Evolutionary conservation across 306 rosid genomes (phyloP).

Genomic region (Cucumis cinereus): DNA sequence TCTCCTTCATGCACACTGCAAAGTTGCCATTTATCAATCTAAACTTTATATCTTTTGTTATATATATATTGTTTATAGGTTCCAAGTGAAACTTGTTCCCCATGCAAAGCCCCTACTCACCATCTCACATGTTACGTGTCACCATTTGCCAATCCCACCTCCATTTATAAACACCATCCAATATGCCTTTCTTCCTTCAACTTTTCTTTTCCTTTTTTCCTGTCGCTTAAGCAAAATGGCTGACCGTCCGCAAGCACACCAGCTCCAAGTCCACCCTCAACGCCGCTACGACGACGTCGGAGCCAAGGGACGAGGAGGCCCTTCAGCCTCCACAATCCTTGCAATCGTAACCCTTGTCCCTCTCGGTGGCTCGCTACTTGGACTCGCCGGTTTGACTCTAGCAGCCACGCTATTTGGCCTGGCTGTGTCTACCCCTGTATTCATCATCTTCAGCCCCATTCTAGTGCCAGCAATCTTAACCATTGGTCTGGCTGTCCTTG

Average conservation of each 20-base stretch:
- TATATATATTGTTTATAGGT: neutral
- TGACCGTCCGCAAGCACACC: slow-evolving; percentile 49
- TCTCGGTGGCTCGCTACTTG: slow-evolving; percentile 39
- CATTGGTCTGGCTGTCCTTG: slow-evolving; percentile 36
- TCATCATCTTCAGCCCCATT: slow-evolving; percentile 64
- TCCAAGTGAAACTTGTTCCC: slow-evolving; percentile 53
- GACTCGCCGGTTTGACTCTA: slow-evolving; percentile 37
- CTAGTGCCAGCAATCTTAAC: slow-evolving; percentile 46
- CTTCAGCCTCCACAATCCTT: slow-evolving; percentile 28
- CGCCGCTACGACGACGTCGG: slow-evolving; percentile 10
- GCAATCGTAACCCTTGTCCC: slow-evolving; percentile 34
- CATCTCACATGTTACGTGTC: slow-evolving; percentile 51
- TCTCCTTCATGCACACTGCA: neutral
- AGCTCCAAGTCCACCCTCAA: slow-evolving; percentile 49
- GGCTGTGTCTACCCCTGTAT: slow-evolving; percentile 38
- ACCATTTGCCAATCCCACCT: slow-evolving; percentile 11
- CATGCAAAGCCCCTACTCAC: slow-evolving; percentile 64
- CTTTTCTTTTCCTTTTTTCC: neutral
- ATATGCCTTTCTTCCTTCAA: neutral
- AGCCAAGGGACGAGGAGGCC: slow-evolving; percentile 14
- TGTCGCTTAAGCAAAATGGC: slow-evolving; percentile 28
- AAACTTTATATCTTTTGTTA: neutral
- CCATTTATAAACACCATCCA: slow-evolving; percentile 23
- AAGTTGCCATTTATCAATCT: neutral
- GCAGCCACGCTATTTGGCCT: slow-evolving; percentile 39